Evolutionary conservation across 176 grass and related monocot species (phyloP).

Genomic region (Dactylis glomerata): DNA sequence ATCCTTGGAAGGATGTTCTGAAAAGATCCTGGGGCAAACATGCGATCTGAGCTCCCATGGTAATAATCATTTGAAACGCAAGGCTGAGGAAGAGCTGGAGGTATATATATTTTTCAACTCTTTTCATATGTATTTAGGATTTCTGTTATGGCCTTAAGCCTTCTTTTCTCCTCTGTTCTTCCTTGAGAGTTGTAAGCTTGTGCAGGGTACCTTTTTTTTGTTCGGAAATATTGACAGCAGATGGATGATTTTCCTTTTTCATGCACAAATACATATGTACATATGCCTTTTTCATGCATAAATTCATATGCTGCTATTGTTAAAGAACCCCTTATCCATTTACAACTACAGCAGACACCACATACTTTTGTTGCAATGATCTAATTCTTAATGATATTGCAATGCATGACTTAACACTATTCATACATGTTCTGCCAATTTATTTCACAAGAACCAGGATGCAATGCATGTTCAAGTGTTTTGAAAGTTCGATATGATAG

Average conservation of each 20-base stretch:
- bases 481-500: background rate
- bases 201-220: too few species aligned
- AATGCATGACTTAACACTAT: background rate
- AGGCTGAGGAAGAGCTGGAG: conserved; percentile 69
- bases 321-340: background rate
- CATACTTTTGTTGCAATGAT: background rate
- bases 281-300: too few species aligned
- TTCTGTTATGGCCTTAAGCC: background rate
- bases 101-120: conserved; percentile 31
- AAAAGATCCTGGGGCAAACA: conserved; percentile 38
- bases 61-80: conserved; percentile 45
- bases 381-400: background rate
- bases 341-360: background rate
- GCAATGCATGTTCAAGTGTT: background rate
- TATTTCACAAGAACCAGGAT: background rate
- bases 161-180: background rate
- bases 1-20: conserved; percentile 26
- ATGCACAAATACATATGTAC: background rate
- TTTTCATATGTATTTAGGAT: conserved; percentile 17
- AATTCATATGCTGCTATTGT: too few species aligned
- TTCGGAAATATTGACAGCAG: too few species aligned
- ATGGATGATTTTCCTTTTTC: conserved; percentile 1
- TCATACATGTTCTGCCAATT: background rate
- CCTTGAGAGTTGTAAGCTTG: background rate
- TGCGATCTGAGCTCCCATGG: background rate